phyloP scores from a whole-genome alignment of 768 basidiomycete species.

The Suillus bovinus region DNA sequence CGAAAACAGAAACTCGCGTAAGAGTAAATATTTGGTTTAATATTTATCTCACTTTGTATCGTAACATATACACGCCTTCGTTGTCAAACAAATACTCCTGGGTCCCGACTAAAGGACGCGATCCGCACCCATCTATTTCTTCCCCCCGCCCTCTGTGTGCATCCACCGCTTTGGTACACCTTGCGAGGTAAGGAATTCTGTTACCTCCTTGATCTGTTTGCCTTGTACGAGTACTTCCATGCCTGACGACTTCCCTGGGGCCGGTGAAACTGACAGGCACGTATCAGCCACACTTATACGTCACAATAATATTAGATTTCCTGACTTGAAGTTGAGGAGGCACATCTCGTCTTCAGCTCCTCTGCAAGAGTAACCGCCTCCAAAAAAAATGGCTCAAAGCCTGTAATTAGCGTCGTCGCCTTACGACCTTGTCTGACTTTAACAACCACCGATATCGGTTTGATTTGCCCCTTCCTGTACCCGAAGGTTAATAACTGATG shows the following conservation, averaged over 20 bases:
- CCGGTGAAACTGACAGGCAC: conserved; percentile 51
- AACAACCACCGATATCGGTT: conserved; percentile 65
- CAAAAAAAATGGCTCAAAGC: conserved; percentile 77
- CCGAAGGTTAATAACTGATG: conserved; percentile 1
- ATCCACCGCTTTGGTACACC: conserved; percentile 88
- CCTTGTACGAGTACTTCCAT: conserved; percentile 85
- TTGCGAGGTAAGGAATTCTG: conserved; percentile 62
- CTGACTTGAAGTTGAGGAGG: conserved; percentile 76
- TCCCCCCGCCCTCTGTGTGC: conserved; percentile 44
- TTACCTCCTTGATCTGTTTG: conserved; percentile 67
- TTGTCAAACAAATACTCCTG: conserved; percentile 4
- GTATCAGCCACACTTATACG: neutral
- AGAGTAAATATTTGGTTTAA: neutral
- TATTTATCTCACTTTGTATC: neutral
- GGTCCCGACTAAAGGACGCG: neutral
- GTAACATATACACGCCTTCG: conserved; percentile 4
- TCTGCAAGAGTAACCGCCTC: conserved; percentile 75
- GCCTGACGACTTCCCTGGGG: conserved; percentile 57
- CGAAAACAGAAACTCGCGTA: neutral
- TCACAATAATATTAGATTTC: conserved; percentile 1
- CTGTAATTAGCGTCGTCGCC: conserved; percentile 72
- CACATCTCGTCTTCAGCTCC: conserved; percentile 74
- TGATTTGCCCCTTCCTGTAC: conserved; percentile 72
- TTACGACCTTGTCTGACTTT: conserved; percentile 82
- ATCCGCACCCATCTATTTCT: conserved; percentile 40